Base-by-base conservation (phyloP, 257 asterid genomes). In the Lithospermum erythrorhizon region DNA sequence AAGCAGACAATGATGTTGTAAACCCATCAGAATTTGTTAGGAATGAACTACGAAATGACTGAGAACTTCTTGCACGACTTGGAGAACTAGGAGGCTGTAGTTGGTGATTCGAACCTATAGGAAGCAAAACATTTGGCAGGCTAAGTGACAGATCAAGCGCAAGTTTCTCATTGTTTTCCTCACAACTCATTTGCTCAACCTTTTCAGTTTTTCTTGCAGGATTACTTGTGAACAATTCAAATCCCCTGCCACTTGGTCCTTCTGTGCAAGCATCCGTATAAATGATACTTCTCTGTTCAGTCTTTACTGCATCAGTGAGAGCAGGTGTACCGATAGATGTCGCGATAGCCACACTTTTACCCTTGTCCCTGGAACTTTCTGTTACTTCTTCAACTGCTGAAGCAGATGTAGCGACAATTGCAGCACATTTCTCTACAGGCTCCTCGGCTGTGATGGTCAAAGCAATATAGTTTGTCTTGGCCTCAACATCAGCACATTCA, bases 81-180 rank as follows among this genome's bases (percentile, higher is more conserved):
- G 97, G 99, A 70, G 97, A 93, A 61, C 85, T 81, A 65, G 96
- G 95, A 60, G 75, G 81, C 47, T 76, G 87, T 27, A 48, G 79
- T 63, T 65, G 68, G 70, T 59, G 76, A 58, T 74, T 85, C 48
- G 87, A 75, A 57, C 95, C 87, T 16, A 84, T 84, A 17, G 99
- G 97, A 73, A 86, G 70, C 68, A 89, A 69, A 53, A 93, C 91
- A 73, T 83, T 89, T 53, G 99, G 99, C 78, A 93, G 80, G 90
- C 99, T 86, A 78, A 93, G 97, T 58, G 96, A 89, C 47, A 93
- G 96, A 21, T 89, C 97, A 77, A 89, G 96, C 61, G 95, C 83
- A 76, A 89, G 67, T 67, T 81, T 93, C 66, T 89, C 96, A 68
- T 84, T 76, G 78, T 58, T 68, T 49, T 66, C 70, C 17, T 41